These are phyloP conservation scores for Lathyrus sativus DNA, from an alignment of 306 rosid species.

Conservation along the genomic window DNA sequence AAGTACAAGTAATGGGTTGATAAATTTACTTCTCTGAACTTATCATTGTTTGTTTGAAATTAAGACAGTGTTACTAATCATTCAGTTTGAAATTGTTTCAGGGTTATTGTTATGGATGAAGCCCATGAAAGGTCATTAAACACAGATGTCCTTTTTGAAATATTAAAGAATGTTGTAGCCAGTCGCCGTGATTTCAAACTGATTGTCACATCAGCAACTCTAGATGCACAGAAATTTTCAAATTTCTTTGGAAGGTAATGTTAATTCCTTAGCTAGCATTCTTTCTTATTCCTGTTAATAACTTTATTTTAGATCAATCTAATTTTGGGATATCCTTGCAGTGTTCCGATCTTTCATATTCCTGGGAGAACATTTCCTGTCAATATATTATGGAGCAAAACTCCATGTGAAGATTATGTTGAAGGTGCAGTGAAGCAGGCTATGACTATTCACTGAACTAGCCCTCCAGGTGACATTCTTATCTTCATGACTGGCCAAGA, in stretches of 20 bases:
- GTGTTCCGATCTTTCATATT: conserved; percentile 86
- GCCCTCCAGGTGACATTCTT: conserved; percentile 95
- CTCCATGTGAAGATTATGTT: conserved; percentile 95
- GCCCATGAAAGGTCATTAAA: conserved; percentile 95
- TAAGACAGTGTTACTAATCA: conserved; percentile 27
- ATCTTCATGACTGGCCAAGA: conserved; percentile 99
- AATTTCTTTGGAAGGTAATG: no score
- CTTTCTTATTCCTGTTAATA: conserved; percentile 7
- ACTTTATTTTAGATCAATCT: conserved; percentile 30
- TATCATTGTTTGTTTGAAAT: conserved; percentile 25
- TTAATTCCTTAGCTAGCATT: no score
- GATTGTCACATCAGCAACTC: no score
- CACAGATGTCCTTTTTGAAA: conserved; percentile 95
- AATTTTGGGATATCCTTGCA: conserved; percentile 48
- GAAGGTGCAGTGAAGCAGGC: conserved; percentile 99
- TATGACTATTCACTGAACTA: conserved; percentile 95
- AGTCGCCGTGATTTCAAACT: conserved; percentile 94
- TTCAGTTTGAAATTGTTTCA: conserved; percentile 46
- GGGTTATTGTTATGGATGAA: conserved; percentile 97
- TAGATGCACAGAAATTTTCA: no score
- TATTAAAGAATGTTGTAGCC: conserved; percentile 92
- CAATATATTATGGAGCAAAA: conserved; percentile 77
- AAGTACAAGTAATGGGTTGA: conserved; percentile 75
- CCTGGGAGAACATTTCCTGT: conserved; percentile 99
- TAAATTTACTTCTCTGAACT: not conserved